Conservation (phyloP, 192 early-diverging fungal genomes). For the Coemansia sp. region DNA sequence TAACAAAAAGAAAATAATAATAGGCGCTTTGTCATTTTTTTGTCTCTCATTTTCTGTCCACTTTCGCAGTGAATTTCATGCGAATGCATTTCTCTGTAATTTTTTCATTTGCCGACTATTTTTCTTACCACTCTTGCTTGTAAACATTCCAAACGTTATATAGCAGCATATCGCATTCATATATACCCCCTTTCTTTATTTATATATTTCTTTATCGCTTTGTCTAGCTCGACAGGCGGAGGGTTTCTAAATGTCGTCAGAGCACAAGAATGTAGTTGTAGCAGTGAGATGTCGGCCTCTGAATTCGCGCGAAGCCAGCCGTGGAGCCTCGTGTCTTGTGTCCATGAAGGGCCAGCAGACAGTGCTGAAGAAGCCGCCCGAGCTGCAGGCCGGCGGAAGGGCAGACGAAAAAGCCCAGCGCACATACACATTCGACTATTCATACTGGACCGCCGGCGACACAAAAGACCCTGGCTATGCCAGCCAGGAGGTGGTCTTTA, state of each 20-base stretch:
- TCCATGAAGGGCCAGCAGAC: slow-evolving; percentile 74
- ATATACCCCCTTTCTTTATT: background rate
- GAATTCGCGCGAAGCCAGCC: slow-evolving; percentile 65
- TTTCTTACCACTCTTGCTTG: too few relatives aligned
- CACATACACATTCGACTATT: slow-evolving; percentile 84
- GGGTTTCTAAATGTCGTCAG: slow-evolving; percentile 13
- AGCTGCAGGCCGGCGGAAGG: slow-evolving; percentile 7
- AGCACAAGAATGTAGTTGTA: slow-evolving; percentile 55
- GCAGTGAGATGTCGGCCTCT: slow-evolving; percentile 78
- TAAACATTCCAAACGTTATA: too few relatives aligned
- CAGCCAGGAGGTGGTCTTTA: slow-evolving; percentile 72
- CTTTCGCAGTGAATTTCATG: background rate
- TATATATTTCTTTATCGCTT: background rate
- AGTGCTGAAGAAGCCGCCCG: slow-evolving; percentile 54
- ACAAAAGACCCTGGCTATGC: slow-evolving; percentile 61
- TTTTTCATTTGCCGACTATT: background rate
- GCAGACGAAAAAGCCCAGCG: slow-evolving; percentile 24
- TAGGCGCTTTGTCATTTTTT: background rate
- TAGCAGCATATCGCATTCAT: background rate
- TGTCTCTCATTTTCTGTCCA: too few relatives aligned
- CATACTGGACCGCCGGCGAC: slow-evolving; percentile 79
- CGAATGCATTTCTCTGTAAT: background rate
- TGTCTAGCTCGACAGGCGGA: background rate
- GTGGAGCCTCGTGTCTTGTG: slow-evolving; percentile 64
- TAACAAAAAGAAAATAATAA: background rate